Conservation (phyloP, 305 asterid genomes). For the Euphrasia arctica region DNA sequence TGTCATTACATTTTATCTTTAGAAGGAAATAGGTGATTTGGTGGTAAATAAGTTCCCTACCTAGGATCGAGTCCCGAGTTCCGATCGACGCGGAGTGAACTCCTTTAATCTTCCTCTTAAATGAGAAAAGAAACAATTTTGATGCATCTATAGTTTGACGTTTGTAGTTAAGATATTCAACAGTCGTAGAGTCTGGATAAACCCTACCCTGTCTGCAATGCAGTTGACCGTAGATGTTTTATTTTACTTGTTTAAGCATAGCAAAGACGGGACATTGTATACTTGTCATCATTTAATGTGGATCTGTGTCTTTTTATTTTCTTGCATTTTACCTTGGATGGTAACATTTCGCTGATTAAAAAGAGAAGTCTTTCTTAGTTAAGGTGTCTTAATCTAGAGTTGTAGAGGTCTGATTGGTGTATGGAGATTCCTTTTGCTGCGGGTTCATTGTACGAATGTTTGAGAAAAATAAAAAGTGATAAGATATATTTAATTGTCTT, state of each 20-base stretch:
- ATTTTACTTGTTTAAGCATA: conserved; percentile 9
- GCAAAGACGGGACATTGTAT: neutral
- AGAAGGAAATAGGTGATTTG: neutral
- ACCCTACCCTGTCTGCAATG: conserved; percentile 6
- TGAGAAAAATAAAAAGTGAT: neutral
- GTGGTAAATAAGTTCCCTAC: neutral
- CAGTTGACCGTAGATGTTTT: conserved; percentile 17
- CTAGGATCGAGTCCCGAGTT: too few relatives aligned
- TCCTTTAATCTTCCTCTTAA: neutral
- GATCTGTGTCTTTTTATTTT: conserved; percentile 8
- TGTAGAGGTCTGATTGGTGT: neutral
- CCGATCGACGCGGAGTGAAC: neutral
- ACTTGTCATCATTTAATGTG: conserved; percentile 3
- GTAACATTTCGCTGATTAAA: conserved; percentile 5
- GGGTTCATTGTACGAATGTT: conserved; percentile 1
- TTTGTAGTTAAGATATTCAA: neutral
- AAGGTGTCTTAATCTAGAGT: conserved; percentile 21
- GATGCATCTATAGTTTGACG: neutral
- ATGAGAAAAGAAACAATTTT: neutral
- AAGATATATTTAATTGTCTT: conserved; percentile 7
- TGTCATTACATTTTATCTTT: conserved; percentile 16
- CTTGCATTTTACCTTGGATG: neutral
- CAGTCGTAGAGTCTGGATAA: neutral
- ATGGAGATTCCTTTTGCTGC: neutral
- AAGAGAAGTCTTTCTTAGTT: conserved; percentile 9